Base-by-base conservation (phyloP, 148 eudicot species). In the Amaranthus cruentus region DNA sequence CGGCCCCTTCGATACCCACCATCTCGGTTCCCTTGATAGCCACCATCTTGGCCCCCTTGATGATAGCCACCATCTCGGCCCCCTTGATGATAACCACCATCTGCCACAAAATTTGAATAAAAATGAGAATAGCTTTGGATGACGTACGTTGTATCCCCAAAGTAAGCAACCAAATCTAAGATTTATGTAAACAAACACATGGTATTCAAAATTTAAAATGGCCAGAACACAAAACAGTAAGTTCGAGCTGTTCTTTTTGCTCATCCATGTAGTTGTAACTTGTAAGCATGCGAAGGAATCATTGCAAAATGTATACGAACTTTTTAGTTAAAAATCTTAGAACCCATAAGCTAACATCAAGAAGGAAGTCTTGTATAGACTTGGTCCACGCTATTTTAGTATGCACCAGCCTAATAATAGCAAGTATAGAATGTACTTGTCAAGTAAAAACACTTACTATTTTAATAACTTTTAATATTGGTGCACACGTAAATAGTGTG, bases 11-110 rank as follows among this genome's bases (percentile, higher is more conserved):
- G 84, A 44, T 76, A 76, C 2, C 50, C 63, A 12, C 60, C 21
- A 2, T 56, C 60, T 4, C 6, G 60, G 1, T 51, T 21, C 47
- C 68, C 68, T 13, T 47, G 68, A 14, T 64, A 64, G 3, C 68
- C 68, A 44, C 68, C 68, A 3, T 13, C 68, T 4, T 51, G 68
- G 7, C 76, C 76, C 53, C 81, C 77, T 4, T 79, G 86, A 77
- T 84, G 86, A 77, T 84, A 82, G 9, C 89, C 85, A 50, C 84
- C 62, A 46, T 80, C 78, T 55, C 77, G 68, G 14, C 82, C 85
- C 65, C 92, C 84, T 62, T 78, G 86, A 63, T 71, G 81, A 66
- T 81, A 77, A 42, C 57, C 69, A 38, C 68, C 81, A 14, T 56
- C 78, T 68, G 78, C 51, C 47, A 75, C 46, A 79, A 65, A 12